These are phyloP conservation scores for Cytospora paraplurivora DNA, from an alignment of 2,329 filamentous ascomycete genomes.

Conservation along the genomic window DNA sequence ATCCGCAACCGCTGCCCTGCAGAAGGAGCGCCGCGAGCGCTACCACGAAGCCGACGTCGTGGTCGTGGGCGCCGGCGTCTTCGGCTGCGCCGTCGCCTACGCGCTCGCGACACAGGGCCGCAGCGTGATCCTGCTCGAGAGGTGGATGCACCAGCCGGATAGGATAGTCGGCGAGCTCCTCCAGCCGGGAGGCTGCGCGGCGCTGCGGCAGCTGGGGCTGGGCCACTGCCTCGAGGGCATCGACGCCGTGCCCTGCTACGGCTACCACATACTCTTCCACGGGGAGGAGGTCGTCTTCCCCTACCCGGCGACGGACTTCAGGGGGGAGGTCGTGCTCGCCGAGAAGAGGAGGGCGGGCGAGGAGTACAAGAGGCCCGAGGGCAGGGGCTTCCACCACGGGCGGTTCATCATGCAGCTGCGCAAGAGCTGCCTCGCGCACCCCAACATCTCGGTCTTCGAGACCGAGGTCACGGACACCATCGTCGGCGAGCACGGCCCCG, in stretches of 20 bases:
- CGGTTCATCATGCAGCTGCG: constrained; percentile 85
- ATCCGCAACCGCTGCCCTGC: constrained; percentile 41
- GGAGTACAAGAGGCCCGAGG: constrained; percentile 60
- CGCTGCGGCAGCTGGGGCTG: constrained; percentile 79
- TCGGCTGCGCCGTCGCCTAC: constrained; percentile 84
- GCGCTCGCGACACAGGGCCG: constrained; percentile 86
- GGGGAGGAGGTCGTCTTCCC: constrained; percentile 72
- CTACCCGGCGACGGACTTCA: constrained; percentile 68
- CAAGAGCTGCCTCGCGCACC: constrained; percentile 69
- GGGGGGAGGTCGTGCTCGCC: constrained; percentile 44
- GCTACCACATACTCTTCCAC: constrained; percentile 87
- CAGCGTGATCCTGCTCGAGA: constrained; percentile 87
- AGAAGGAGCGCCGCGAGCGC: constrained; percentile 50
- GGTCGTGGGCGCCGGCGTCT: constrained; percentile 86
- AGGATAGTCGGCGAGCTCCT: constrained; percentile 94
- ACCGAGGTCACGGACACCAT: constrained; percentile 81
- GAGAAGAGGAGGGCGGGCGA: constrained; percentile 34
- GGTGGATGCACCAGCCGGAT: constrained; percentile 87
- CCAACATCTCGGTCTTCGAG: constrained; percentile 89
- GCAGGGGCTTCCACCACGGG: constrained; percentile 89
- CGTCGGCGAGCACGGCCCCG: constrained; percentile 65
- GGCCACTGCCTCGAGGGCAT: constrained; percentile 83
- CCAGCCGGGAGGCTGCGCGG: constrained; percentile 85
- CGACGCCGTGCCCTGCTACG: constrained; percentile 78
- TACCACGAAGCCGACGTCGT: constrained; percentile 78